These are phyloP conservation scores for apple (Malus domestica) DNA, from an alignment of 306 rosid genomes.

Conservation along the genomic window ASM211411v1 NC_041789.1:25242501-25243000, in stretches of 20 bases:
- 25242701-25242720: neutral
- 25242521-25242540: neutral
- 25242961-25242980: neutral
- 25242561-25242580: too few species aligned
- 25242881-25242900: neutral
- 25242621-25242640: neutral
- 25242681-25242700: neutral
- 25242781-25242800: neutral
- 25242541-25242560: too few species aligned
- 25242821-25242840: neutral
- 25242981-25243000: neutral
- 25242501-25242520: neutral
- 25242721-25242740: conserved; percentile 6
- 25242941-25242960: conserved; percentile 8
- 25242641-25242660: neutral
- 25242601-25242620: too few species aligned
- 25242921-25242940: too few species aligned
- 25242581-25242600: too few species aligned
- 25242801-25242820: neutral
- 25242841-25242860: conserved; percentile 3
- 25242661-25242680: neutral
- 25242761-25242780: neutral
- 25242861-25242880: neutral
- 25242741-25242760: neutral
- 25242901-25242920: too few species aligned